A percentile compares a stretch with the other conserved stretches of the same genome.
Conservation (phyloP, 2,329 filamentous ascomycete genomes). For the Aspergillus brunneoviolaceus region DNA sequence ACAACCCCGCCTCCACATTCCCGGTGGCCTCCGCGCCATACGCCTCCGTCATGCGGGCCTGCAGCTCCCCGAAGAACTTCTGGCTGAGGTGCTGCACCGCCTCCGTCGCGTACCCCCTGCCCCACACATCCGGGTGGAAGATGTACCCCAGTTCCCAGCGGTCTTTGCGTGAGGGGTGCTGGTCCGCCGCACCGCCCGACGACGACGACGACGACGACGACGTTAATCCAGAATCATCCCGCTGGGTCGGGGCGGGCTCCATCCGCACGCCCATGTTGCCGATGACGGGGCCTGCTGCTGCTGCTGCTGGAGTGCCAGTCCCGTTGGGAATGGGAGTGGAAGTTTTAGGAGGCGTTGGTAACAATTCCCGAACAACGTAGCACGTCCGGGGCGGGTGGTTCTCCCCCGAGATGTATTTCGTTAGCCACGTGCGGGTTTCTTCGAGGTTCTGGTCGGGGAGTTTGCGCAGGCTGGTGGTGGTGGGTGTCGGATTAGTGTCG, state of each 20-base stretch:
- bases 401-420: not conserved
- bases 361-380: not conserved
- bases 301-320: no score
- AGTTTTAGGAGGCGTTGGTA: no score
- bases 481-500: not conserved
- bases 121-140: constrained; percentile 55
- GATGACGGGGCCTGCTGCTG: not conserved
- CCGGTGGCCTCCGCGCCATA: constrained; percentile 37
- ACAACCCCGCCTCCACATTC: constrained; percentile 28
- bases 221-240: constrained; percentile 8
- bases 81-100: constrained; percentile 51
- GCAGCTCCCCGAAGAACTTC: constrained; percentile 40
- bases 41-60: not conserved
- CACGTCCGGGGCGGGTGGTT: not conserved
- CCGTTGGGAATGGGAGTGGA: no score
- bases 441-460: constrained; percentile 8
- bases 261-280: not conserved
- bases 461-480: not conserved
- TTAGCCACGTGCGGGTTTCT: constrained; percentile 11
- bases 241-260: not conserved
- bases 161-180: not conserved
- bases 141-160: constrained; percentile 56
- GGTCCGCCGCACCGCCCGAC: no score
- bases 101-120: constrained; percentile 58
- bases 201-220: not conserved